Percentiles rank a stretch among this genome's conserved stretches.
Conservation (phyloP, 2,329 filamentous ascomycete genomes). For the Talaromyces sp. region DNA sequence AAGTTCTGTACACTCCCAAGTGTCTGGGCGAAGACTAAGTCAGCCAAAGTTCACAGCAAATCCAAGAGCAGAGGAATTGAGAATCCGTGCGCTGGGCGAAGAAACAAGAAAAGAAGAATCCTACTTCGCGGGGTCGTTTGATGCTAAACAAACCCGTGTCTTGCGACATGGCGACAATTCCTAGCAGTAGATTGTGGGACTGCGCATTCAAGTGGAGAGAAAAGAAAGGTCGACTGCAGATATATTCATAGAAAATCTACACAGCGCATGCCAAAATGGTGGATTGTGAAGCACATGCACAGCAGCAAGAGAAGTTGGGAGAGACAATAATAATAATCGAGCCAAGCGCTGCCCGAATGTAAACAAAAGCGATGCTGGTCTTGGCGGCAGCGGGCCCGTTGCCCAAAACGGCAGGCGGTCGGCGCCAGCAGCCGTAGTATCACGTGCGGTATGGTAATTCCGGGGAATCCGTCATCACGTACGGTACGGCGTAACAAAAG, state of each 20-base stretch:
- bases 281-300: neutral
- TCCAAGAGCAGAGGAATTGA: neutral
- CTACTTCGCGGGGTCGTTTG: constrained; percentile 83
- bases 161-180: constrained; percentile 64
- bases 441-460: neutral
- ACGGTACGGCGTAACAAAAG: constrained; percentile 3
- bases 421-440: neutral
- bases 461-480: constrained; percentile 15
- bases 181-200: constrained; percentile 23
- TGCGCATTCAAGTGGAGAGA: neutral
- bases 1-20: constrained; percentile 78
- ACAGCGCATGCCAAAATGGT: neutral
- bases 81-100: neutral
- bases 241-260: neutral
- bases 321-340: neutral
- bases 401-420: constrained; percentile 25
- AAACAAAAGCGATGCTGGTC: constrained; percentile 25
- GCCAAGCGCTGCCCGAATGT: constrained; percentile 16
- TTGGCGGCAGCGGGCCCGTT: constrained; percentile 14
- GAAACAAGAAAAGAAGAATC: constrained; percentile 22
- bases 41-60: constrained; percentile 11
- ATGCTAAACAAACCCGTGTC: constrained; percentile 85
- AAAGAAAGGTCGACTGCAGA: neutral
- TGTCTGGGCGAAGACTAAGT: constrained; percentile 48
- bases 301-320: neutral